These are phyloP conservation scores for Tylopilus sp. DNA, from an alignment of 768 basidiomycete genomes.

Conservation along the genomic window DNA sequence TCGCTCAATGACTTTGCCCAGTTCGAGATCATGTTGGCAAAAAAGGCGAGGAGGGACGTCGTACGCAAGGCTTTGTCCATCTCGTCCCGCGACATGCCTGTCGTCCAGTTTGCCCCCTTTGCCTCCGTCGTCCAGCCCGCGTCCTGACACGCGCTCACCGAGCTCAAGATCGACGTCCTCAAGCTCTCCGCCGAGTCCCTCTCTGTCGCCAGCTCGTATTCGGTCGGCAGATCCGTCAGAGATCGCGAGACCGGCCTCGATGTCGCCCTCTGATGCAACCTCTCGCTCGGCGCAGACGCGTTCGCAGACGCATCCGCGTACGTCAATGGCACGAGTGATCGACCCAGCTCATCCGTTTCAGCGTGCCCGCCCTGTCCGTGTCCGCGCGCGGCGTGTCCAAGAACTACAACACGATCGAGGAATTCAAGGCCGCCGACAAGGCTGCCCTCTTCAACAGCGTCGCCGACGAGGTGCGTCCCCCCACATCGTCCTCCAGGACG, in stretches of 20 bases:
- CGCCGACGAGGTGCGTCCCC: slow-evolving; percentile 60
- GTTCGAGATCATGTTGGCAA: slow-evolving; percentile 82
- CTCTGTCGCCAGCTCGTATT: slow-evolving; percentile 62
- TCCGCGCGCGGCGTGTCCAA: slow-evolving; percentile 66
- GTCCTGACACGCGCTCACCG: slow-evolving; percentile 90
- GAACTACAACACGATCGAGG: slow-evolving; percentile 97
- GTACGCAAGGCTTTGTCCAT: slow-evolving; percentile 62
- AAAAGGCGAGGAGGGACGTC: slow-evolving; percentile 81
- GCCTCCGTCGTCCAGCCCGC: slow-evolving; percentile 83
- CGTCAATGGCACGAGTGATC: slow-evolving; percentile 17
- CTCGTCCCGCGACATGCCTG: slow-evolving; percentile 34
- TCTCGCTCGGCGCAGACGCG: slow-evolving; percentile 62
- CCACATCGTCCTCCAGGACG: neutral
- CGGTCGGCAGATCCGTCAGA: slow-evolving; percentile 63
- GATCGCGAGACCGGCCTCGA: slow-evolving; percentile 77
- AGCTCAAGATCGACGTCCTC: slow-evolving; percentile 87
- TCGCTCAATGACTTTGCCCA: slow-evolving; percentile 87
- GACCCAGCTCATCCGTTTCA: slow-evolving; percentile 21
- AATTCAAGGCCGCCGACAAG: slow-evolving; percentile 90
- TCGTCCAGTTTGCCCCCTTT: slow-evolving; percentile 89
- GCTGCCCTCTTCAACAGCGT: slow-evolving; percentile 75
- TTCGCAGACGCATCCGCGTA: slow-evolving; percentile 52
- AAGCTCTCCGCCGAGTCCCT: slow-evolving; percentile 73
- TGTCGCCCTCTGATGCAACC: slow-evolving; percentile 66
- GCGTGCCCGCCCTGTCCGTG: slow-evolving; percentile 48